Percentiles rank a stretch among this genome's conserved stretches.
phyloP scores from a whole-genome alignment of 169 alveolate species.

The Toxoplasma gondii region DNA sequence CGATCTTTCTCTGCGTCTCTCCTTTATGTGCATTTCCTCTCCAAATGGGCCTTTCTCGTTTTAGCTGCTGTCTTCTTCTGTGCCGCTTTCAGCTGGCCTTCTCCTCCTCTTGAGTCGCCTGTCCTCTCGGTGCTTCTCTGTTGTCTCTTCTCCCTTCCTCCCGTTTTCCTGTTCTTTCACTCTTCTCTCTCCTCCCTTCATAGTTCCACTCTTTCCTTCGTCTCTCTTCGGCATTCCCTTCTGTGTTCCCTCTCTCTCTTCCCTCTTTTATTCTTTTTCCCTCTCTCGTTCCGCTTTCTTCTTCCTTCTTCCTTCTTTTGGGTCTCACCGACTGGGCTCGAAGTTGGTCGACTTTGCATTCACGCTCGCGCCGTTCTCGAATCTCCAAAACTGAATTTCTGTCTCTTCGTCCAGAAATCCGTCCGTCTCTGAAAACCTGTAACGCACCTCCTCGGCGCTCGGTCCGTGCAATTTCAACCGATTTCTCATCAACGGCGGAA shows the following conservation, averaged over 20 bases:
- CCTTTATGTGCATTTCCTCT: not conserved
- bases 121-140: too few relatives aligned
- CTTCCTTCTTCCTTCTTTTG: too few relatives aligned
- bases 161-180: too few relatives aligned
- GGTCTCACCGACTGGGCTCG: slow-evolving; percentile 18
- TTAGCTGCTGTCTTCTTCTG: not conserved
- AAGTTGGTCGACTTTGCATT: slow-evolving; percentile 18
- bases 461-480: not conserved
- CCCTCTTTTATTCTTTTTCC: too few relatives aligned
- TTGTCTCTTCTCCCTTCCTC: too few relatives aligned
- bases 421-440: not conserved
- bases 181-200: too few relatives aligned
- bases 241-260: too few relatives aligned
- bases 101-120: too few relatives aligned
- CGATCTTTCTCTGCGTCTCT: not conserved
- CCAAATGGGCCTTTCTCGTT: not conserved
- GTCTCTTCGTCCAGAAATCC: not conserved
- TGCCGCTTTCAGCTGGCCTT: too few relatives aligned
- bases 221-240: too few relatives aligned
- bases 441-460: not conserved
- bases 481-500: not conserved
- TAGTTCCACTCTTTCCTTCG: too few relatives aligned
- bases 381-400: not conserved
- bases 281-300: too few relatives aligned
- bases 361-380: slow-evolving; percentile 10